Percentiles rank a stretch among this genome's conserved stretches.
Conservation (phyloP, 148 eudicot genomes). For the Vaccinium darrowii region DNA sequence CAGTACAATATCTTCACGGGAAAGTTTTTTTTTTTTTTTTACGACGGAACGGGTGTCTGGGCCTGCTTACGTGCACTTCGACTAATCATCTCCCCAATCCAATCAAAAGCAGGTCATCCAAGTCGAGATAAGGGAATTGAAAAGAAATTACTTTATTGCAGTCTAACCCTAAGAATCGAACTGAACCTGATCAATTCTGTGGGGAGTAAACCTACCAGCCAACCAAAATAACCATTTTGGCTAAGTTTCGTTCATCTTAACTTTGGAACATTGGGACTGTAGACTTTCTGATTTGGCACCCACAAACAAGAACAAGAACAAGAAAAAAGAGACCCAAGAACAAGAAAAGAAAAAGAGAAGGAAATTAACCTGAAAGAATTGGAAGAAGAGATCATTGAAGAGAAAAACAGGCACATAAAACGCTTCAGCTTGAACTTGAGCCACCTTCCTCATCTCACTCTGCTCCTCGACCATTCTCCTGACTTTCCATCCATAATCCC, state of each 20-base stretch:
- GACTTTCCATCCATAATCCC: slow-evolving; percentile 66
- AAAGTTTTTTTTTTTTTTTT: background rate
- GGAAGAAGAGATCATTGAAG: slow-evolving; percentile 65
- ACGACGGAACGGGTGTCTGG: too few relatives aligned
- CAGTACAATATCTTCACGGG: background rate
- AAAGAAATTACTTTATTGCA: too few relatives aligned
- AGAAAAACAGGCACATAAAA: slow-evolving; percentile 58
- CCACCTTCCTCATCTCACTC: slow-evolving; percentile 60
- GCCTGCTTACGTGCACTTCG: too few relatives aligned
- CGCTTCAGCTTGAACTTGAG: slow-evolving; percentile 74
- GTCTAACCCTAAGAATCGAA: too few relatives aligned
- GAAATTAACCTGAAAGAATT: slow-evolving; percentile 54
- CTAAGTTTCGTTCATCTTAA: too few relatives aligned
- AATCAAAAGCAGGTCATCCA: too few relatives aligned
- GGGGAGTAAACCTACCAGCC: too few relatives aligned
- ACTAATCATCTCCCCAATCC: too few relatives aligned
- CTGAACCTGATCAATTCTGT: too few relatives aligned
- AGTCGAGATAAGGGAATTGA: too few relatives aligned
- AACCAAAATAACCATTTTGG: too few relatives aligned
- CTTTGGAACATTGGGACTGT: background rate
- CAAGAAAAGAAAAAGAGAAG: background rate
- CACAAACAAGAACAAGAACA: background rate
- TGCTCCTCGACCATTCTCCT: slow-evolving; percentile 68
- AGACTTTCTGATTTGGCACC: background rate
- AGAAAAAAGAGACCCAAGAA: background rate